phyloP scores from a whole-genome alignment of 225 moss, liverwort and hornwort species.

The Takakia lepidozioides region DNA sequence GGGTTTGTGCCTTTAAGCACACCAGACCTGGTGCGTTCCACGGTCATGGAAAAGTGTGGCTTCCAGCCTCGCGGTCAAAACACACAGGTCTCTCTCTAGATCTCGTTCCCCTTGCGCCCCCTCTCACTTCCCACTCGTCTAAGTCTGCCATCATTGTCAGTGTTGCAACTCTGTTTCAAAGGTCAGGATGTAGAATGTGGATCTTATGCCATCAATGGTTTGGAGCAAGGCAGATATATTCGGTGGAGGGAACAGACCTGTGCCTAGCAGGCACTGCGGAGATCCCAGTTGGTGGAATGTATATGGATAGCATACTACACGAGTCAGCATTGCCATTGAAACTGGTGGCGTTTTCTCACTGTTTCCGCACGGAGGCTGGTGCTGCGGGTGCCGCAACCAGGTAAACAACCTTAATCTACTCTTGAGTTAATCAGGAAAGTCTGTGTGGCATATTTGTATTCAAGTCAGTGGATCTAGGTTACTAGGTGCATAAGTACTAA shows the following conservation, averaged over 20 bases:
- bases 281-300: constrained; percentile 90
- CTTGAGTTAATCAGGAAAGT: not conserved
- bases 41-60: constrained; percentile 92
- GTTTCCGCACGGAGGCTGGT: constrained; percentile 99
- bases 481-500: no score
- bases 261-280: constrained; percentile 99
- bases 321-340: constrained; percentile 76
- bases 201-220: no score
- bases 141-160: no score
- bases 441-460: constrained; percentile 1
- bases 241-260: constrained; percentile 85
- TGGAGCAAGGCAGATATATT: constrained; percentile 82
- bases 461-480: no score
- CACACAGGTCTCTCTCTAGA: constrained; percentile 65
- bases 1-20: constrained; percentile 86
- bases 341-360: constrained; percentile 89
- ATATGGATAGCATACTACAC: constrained; percentile 72
- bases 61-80: constrained; percentile 97
- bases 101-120: no score
- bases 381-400: constrained; percentile 94
- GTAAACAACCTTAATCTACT: constrained; percentile 19
- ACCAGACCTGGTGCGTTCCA: constrained; percentile 86
- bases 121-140: no score
- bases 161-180: not conserved
- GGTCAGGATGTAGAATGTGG: no score